These are phyloP conservation scores for Rhynchospora pubera DNA, from an alignment of 176 grass and related monocot species.

Conservation along the genomic window DNA sequence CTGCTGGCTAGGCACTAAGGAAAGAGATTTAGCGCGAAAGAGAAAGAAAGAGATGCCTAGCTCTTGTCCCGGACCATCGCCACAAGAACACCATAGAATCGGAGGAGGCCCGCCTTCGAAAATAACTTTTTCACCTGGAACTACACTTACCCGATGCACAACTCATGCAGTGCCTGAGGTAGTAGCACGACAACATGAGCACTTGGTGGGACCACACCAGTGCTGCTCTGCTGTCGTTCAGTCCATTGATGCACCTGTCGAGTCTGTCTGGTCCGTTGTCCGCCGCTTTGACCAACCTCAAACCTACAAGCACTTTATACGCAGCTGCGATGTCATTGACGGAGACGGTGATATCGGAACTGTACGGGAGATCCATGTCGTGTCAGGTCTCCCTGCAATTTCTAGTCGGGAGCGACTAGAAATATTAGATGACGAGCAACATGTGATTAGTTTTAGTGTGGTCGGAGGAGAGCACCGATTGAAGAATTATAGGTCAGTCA, in stretches of 20 bases:
- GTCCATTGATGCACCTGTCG: constrained; percentile 37
- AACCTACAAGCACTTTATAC: constrained; percentile 74
- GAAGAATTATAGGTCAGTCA: constrained; percentile 79
- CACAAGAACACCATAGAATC: constrained; percentile 36
- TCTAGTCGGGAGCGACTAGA: constrained; percentile 69
- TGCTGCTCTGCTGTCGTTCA: constrained; percentile 50
- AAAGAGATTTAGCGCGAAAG: background rate
- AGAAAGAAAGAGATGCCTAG: constrained; percentile 29
- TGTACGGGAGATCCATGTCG: constrained; percentile 50
- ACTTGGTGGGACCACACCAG: constrained; percentile 40
- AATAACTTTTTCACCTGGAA: background rate
- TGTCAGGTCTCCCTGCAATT: constrained; percentile 54
- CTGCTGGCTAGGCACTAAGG: background rate
- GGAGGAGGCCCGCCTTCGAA: background rate
- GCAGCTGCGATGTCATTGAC: constrained; percentile 59
- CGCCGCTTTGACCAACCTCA: constrained; percentile 80
- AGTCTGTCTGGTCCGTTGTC: constrained; percentile 78
- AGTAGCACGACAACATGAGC: constrained; percentile 59
- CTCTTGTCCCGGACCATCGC: constrained; percentile 18
- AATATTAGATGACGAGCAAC: constrained; percentile 64
- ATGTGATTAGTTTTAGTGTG: constrained; percentile 73
- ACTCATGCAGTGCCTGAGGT: constrained; percentile 24
- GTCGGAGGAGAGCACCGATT: constrained; percentile 80
- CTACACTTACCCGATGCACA: background rate
- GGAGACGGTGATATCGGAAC: constrained; percentile 62